Base-by-base conservation (phyloP, 139 green algal species). In the Closterium sp. region DNA sequence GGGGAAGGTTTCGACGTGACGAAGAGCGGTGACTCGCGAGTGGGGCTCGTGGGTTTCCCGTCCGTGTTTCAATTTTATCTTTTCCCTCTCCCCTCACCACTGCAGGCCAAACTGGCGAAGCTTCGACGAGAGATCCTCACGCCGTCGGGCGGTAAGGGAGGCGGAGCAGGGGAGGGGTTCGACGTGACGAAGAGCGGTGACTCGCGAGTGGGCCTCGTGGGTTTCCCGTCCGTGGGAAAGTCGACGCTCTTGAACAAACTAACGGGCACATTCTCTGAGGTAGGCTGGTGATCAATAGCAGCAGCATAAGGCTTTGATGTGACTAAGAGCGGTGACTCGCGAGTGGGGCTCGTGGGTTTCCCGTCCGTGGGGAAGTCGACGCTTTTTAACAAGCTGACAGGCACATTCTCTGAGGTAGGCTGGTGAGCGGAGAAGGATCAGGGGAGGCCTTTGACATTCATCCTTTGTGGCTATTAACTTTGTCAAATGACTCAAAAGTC, bases 101-200 rank as follows among this genome's bases (percentile, higher is more conserved):
- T 85, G 38, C 91, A 95, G 91, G 98, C 98, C 87, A 99, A 99
- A 94, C 95, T 99, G 9, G 98, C 98, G 28, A 99, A 99, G 96
- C 95, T 99, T 31, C 93, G 97, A 31, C 92, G 98, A 88, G 98
- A 99, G 91, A 95, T 99, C 84, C 93, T 99, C 85, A 98, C 99
- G 70, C 97, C 96, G 1, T 31, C 96, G 1, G 92, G 93, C 10
- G 94, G 90, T 3, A 96, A 97, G 13, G 98, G 96, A 27, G 97
- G 97, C 2, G 45, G 45, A 7, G 92, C 89, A 29, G 97, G 95
- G 17, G 96, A 96, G 38, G 95, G 98, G 2, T 99, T 99, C 92
- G 98, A 99, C 93, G 98, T 99, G 29, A 98, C 97, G 88, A 99
- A 99, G 90, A 98, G 99, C 19, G 98, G 98, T 17, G 98, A 99